phyloP scores from a whole-genome alignment of 257 asterid genomes.

The Paraleonurus japonicus region DNA sequence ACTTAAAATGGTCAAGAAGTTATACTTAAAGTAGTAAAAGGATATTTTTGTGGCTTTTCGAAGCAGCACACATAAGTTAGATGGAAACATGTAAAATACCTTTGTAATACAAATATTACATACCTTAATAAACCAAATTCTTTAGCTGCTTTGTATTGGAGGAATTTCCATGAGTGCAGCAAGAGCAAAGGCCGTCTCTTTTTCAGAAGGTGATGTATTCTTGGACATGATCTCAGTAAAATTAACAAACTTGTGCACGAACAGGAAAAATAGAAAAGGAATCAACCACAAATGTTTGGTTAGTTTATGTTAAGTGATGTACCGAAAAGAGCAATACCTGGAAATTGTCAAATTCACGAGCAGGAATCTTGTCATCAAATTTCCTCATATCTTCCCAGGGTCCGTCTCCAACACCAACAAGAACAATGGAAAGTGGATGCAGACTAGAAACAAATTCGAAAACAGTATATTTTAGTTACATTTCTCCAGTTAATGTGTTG shows the following conservation, averaged over 20 bases:
- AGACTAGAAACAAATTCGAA: slow-evolving; percentile 36
- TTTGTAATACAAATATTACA: slow-evolving; percentile 12
- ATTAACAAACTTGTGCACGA: slow-evolving; percentile 72
- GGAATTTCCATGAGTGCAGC: slow-evolving; percentile 90
- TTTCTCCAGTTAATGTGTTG: background rate
- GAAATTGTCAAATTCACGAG: slow-evolving; percentile 73
- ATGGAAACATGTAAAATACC: background rate
- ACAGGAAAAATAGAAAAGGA: background rate
- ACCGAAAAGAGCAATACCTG: slow-evolving; percentile 44
- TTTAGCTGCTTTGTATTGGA: slow-evolving; percentile 67
- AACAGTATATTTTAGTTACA: slow-evolving; percentile 6
- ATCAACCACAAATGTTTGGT: slow-evolving; percentile 9
- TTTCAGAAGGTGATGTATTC: slow-evolving; percentile 40
- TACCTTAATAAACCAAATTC: slow-evolving; percentile 72
- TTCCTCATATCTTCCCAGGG: slow-evolving; percentile 91
- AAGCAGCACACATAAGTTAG: background rate
- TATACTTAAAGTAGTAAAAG: background rate
- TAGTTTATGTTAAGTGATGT: slow-evolving; percentile 1
- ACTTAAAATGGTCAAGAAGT: background rate
- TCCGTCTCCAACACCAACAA: slow-evolving; percentile 92
- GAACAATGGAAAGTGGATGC: slow-evolving; percentile 78
- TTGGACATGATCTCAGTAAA: slow-evolving; percentile 68
- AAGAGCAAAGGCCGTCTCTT: slow-evolving; percentile 80
- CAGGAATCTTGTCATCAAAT: slow-evolving; percentile 79
- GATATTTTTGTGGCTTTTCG: background rate